Percentiles rank a stretch among this genome's conserved stretches.
Conservation (phyloP, 1,284 basidiomycete genomes). For the Neotropicomus parvogracilis region DNA sequence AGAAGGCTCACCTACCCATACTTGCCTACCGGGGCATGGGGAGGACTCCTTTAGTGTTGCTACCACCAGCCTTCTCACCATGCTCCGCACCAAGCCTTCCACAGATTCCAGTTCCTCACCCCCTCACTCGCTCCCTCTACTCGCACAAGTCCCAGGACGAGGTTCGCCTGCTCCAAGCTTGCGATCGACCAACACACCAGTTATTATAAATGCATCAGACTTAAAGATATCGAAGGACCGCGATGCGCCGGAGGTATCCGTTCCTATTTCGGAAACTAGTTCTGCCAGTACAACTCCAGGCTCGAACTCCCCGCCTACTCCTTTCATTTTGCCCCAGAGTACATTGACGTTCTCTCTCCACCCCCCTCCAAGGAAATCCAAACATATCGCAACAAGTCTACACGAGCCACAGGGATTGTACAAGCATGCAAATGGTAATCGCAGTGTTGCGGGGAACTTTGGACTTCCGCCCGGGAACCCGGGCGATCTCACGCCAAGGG, state of each 20-base stretch:
- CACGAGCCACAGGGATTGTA: slow-evolving; percentile 25
- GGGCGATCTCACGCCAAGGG: slow-evolving; percentile 11
- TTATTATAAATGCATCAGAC: slow-evolving; percentile 36
- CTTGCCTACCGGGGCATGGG: slow-evolving; percentile 19
- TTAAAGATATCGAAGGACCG: slow-evolving; percentile 55
- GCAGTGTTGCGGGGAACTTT: slow-evolving; percentile 33
- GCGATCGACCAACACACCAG: slow-evolving; percentile 22
- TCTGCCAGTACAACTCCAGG: slow-evolving; percentile 19
- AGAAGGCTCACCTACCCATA: slow-evolving; percentile 34
- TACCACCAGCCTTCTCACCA: slow-evolving; percentile 52
- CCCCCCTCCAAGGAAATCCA: slow-evolving; percentile 55
- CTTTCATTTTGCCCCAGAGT: slow-evolving; percentile 14
- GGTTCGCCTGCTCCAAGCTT: slow-evolving; percentile 33
- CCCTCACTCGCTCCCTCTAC: slow-evolving; percentile 23
- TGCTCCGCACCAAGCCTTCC: slow-evolving; percentile 45
- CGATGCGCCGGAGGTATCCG: slow-evolving; percentile 19
- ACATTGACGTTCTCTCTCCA: slow-evolving; percentile 47
- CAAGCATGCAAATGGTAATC: slow-evolving; percentile 30
- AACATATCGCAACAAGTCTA: slow-evolving; percentile 30
- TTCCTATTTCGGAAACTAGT: slow-evolving; percentile 16
- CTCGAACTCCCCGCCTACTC: slow-evolving; percentile 11
- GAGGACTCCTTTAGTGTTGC: slow-evolving; percentile 54
- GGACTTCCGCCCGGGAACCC: slow-evolving; percentile 20
- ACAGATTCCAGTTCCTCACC: slow-evolving; percentile 26
- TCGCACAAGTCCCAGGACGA: slow-evolving; percentile 16